Percentiles rank a stretch among this genome's conserved stretches.
These are phyloP conservation scores for Platismatia glauca DNA, from an alignment of 495 filamentous ascomycete species.

Conservation along the genomic window DNA sequence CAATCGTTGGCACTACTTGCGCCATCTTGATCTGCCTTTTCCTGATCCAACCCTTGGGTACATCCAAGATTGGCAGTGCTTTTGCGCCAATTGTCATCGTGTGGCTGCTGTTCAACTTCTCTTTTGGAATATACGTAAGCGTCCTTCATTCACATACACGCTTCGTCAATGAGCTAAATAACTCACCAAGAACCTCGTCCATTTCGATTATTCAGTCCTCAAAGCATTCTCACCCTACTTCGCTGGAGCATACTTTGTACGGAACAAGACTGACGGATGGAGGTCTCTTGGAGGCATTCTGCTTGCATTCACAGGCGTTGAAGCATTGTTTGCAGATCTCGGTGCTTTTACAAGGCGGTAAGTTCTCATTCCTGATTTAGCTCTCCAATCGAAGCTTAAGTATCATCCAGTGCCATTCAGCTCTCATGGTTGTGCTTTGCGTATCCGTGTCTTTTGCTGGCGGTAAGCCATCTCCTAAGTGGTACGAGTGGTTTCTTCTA, in stretches of 20 bases:
- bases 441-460: conserved; percentile 60
- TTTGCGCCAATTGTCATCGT: conserved; percentile 68
- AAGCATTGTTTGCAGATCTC: conserved; percentile 67
- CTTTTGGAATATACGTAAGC: conserved; percentile 57
- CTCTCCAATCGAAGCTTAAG: neutral
- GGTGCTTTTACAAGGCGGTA: conserved; percentile 52
- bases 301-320: conserved; percentile 65
- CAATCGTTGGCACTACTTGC: conserved; percentile 58
- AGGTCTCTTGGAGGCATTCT: conserved; percentile 58
- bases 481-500: too few relatives aligned
- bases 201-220: conserved; percentile 56
- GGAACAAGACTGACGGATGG: conserved; percentile 57
- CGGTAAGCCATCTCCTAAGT: conserved; percentile 25
- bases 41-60: conserved; percentile 60
- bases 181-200: conserved; percentile 39
- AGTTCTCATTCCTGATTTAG: neutral
- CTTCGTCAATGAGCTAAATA: conserved; percentile 12
- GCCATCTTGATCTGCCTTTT: conserved; percentile 63
- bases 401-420: conserved; percentile 43
- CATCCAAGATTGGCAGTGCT: conserved; percentile 49
- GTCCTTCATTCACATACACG: neutral
- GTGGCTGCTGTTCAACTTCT: conserved; percentile 60
- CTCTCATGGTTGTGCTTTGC: conserved; percentile 55
- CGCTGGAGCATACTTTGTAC: conserved; percentile 51
- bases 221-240: conserved; percentile 62